A percentile compares a stretch with the other conserved stretches of the same genome.
These are phyloP conservation scores for Pythium aristosporum DNA, from an alignment of 352 stramenopile genomes.

Conservation along the genomic window DNA sequence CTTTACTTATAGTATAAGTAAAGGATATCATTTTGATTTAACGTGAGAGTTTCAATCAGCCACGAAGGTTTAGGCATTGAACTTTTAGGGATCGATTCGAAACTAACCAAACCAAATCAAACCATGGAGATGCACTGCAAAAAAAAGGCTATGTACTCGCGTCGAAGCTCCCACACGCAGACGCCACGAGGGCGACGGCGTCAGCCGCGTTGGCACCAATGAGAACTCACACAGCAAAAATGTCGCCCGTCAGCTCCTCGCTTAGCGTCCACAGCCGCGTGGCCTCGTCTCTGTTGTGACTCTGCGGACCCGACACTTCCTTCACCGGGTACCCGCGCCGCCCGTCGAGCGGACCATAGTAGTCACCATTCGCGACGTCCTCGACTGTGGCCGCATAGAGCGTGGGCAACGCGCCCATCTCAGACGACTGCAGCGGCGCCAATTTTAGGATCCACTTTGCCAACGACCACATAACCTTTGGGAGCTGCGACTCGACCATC, in stretches of 20 bases:
- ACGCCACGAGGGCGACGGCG: no score
- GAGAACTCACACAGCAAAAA: no score
- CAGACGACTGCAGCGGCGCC: constrained; percentile 25
- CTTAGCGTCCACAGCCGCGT: constrained; percentile 9
- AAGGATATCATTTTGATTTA: no score
- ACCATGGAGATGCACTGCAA: no score
- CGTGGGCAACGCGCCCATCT: constrained; percentile 27
- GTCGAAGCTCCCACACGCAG: no score
- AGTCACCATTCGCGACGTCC: constrained; percentile 25
- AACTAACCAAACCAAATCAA: no score
- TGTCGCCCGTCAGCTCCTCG: constrained; percentile 12
- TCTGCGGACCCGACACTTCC: constrained; percentile 13
- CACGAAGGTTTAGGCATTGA: no score
- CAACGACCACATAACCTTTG: constrained; percentile 4
- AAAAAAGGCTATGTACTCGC: no score
- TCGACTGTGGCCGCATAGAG: constrained; percentile 30
- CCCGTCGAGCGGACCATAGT: constrained; percentile 29
- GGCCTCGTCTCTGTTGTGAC: constrained; percentile 15
- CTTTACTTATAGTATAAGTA: no score
- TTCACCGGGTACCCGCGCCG: constrained; percentile 15
- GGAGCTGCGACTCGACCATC: constrained; percentile 16
- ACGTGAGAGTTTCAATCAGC: no score
- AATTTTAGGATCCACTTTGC: constrained; percentile 1
- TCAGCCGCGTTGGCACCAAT: no score
- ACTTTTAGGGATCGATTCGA: no score